A percentile compares a stretch with the other conserved stretches of the same genome.
Conservation (phyloP, 805 yeast species). For the Debaryomyces maramus region DNA sequence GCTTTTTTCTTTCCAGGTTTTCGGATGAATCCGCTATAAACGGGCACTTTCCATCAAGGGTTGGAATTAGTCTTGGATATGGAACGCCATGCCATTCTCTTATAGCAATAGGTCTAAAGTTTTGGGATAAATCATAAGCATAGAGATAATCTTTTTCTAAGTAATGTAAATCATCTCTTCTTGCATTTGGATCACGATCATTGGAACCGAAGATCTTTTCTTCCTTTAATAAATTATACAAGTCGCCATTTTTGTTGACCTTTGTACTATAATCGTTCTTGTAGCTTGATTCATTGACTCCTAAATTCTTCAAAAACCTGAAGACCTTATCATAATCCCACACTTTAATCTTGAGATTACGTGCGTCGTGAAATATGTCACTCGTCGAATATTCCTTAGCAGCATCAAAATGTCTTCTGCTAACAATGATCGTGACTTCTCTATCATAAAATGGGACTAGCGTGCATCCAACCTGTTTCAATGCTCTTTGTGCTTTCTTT, state of each 20-base stretch:
- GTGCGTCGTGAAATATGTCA: slow-evolving; percentile 70
- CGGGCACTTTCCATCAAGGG: slow-evolving; percentile 78
- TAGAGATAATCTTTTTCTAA: slow-evolving; percentile 71
- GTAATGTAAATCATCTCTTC: slow-evolving; percentile 79
- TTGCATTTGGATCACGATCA: slow-evolving; percentile 85
- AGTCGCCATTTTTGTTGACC: slow-evolving; percentile 17
- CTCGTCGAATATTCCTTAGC: slow-evolving; percentile 42
- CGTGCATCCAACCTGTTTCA: slow-evolving; percentile 49
- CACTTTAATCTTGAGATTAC: slow-evolving; percentile 63
- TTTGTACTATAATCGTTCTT: slow-evolving; percentile 4
- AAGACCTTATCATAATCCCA: slow-evolving; percentile 88
- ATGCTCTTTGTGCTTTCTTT: slow-evolving; percentile 44
- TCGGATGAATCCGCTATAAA: slow-evolving; percentile 63
- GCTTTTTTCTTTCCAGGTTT: slow-evolving; percentile 41
- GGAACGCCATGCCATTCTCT: slow-evolving; percentile 71
- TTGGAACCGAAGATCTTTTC: slow-evolving; percentile 85
- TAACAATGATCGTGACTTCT: slow-evolving; percentile 71
- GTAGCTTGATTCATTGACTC: slow-evolving; percentile 24
- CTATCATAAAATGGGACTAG: slow-evolving; percentile 51
- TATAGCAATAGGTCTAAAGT: slow-evolving; percentile 74
- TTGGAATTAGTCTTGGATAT: slow-evolving; percentile 57
- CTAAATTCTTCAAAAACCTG: slow-evolving; percentile 69
- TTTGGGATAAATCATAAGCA: slow-evolving; percentile 77
- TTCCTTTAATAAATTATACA: slow-evolving; percentile 63
- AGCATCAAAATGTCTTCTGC: slow-evolving; percentile 54